A percentile compares a stretch with the other conserved stretches of the same genome.
Conservation (phyloP, 2,329 filamentous ascomycete species). For the Cladophialophora immunda region DNA sequence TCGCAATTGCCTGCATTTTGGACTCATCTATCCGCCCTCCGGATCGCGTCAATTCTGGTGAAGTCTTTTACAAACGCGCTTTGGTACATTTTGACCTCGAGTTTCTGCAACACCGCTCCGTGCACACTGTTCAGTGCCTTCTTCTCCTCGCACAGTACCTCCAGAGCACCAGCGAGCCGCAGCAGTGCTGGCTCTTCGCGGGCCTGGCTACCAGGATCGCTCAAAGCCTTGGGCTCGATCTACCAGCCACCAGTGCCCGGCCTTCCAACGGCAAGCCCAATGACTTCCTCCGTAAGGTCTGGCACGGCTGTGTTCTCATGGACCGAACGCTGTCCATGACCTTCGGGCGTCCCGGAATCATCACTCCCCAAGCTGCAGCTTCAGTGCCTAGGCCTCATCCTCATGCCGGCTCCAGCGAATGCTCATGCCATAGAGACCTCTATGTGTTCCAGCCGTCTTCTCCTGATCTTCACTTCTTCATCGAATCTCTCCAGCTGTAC, state of each 20-base stretch:
- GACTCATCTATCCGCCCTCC: constrained; percentile 51
- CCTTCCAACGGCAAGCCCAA: constrained; percentile 41
- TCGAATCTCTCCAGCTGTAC: constrained; percentile 29
- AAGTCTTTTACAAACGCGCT: constrained; percentile 54
- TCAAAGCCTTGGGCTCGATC: constrained; percentile 57
- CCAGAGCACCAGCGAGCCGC: constrained; percentile 58
- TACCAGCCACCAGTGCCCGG: constrained; percentile 49
- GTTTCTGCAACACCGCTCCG: constrained; percentile 49
- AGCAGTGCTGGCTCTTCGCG: constrained; percentile 61
- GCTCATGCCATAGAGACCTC: constrained; percentile 2
- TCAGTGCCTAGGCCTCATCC: constrained; percentile 22
- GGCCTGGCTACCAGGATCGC: constrained; percentile 58
- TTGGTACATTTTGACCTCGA: constrained; percentile 55
- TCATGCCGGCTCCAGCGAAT: constrained; percentile 10
- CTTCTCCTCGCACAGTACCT: constrained; percentile 60
- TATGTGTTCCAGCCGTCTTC: constrained; percentile 4
- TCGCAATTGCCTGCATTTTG: constrained; percentile 57
- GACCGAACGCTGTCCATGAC: constrained; percentile 40
- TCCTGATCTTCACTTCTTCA: constrained; percentile 27
- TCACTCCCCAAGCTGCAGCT: constrained; percentile 27
- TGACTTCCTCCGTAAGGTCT: constrained; percentile 42
- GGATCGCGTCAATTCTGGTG: constrained; percentile 52
- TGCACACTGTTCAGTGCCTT: constrained; percentile 58
- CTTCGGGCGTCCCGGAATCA: constrained; percentile 27
- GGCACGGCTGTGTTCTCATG: constrained; percentile 51